Evolutionary conservation across 163 green algal genomes (phyloP).

Genomic region (Chlorella variabilis): DNA sequence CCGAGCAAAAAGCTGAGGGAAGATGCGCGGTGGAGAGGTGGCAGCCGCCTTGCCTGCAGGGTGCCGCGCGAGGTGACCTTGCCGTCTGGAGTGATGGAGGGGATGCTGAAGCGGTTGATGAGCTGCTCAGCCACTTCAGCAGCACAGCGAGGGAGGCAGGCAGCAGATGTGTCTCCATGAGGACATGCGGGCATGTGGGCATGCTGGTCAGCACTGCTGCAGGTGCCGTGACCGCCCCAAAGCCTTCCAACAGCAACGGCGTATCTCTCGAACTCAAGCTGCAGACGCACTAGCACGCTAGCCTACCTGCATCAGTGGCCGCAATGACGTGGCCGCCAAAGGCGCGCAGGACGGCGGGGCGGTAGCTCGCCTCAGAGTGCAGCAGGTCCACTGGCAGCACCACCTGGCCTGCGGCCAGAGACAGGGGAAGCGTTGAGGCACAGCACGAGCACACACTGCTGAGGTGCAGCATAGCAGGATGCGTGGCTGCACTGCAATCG

Average conservation of each 20-base stretch:
- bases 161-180: neutral
- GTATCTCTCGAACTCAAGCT: neutral
- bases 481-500: neutral
- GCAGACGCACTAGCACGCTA: neutral
- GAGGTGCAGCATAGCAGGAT: too few relatives aligned
- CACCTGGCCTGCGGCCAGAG: conserved; percentile 27
- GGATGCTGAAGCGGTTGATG: conserved; percentile 15
- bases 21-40: too few relatives aligned
- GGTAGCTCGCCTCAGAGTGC: neutral
- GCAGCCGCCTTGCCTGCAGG: conserved; percentile 32
- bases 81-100: conserved; percentile 40
- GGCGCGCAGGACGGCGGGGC: conserved; percentile 32
- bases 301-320: neutral
- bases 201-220: neutral
- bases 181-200: neutral
- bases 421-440: neutral
- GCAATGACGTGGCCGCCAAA: conserved; percentile 42
- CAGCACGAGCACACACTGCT: neutral
- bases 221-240: neutral
- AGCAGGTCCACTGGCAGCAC: conserved; percentile 41
- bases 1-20: too few relatives aligned
- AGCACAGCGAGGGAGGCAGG: neutral
- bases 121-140: conserved; percentile 35
- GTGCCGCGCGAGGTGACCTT: conserved; percentile 25
- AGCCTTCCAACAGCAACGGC: neutral